Evolutionary conservation across 495 filamentous ascomycete genomes (phyloP).

Genomic region (Letharia columbiana): DNA sequence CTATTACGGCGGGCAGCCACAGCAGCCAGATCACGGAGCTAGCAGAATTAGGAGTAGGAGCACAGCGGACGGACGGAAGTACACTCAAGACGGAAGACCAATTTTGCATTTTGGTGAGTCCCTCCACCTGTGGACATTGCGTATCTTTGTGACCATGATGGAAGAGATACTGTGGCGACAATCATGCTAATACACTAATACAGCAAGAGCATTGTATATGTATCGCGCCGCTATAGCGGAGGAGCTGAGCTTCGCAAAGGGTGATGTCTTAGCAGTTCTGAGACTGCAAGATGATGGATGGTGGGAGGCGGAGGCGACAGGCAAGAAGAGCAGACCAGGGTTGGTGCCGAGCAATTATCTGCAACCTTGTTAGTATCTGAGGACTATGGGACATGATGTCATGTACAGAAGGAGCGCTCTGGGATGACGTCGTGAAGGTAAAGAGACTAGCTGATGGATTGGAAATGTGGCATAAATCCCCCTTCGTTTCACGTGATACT

Average conservation of each 20-base stretch:
- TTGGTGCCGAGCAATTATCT: constrained; percentile 97
- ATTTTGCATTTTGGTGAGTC: constrained; percentile 88
- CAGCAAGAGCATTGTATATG: constrained; percentile 88
- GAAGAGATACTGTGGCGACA: background rate
- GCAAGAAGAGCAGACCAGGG: constrained; percentile 62
- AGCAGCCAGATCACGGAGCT: constrained; percentile 22
- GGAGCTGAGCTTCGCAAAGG: constrained; percentile 88
- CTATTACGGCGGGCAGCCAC: constrained; percentile 28
- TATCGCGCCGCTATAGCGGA: constrained; percentile 92
- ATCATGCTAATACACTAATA: constrained; percentile 9
- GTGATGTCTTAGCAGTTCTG: constrained; percentile 82
- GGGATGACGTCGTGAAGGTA: background rate
- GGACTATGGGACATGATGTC: background rate
- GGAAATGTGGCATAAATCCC: background rate
- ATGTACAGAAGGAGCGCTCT: background rate
- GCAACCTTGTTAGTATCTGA: constrained; percentile 50
- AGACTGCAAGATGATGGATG: constrained; percentile 95
- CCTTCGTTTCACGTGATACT: background rate
- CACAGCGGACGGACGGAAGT: constrained; percentile 64
- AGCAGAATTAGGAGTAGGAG: constrained; percentile 65
- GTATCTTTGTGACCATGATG: background rate
- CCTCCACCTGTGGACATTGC: background rate
- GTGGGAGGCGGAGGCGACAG: constrained; percentile 97
- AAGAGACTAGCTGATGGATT: background rate
- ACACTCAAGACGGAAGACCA: constrained; percentile 73